A percentile compares a stretch with the other conserved stretches of the same genome.
Evolutionary conservation across 2,329 filamentous ascomycete species (phyloP).

Genomic region (Penicillium janthinellum): DNA sequence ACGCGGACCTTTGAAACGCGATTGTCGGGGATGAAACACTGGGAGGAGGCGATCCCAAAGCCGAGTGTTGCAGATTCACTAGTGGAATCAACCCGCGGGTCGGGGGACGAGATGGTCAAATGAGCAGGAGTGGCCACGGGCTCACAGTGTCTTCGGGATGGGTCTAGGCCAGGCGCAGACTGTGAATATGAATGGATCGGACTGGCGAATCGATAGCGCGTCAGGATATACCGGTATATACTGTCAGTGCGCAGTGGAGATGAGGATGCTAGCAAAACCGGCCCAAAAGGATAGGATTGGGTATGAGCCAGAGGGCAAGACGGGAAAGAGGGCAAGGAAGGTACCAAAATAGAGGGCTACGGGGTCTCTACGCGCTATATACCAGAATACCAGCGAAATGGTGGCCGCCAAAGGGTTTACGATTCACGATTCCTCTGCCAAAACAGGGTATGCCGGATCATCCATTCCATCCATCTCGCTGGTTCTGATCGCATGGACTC

Average conservation of each 20-base stretch:
- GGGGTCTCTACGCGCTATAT: constrained; percentile 27
- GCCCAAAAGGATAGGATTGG: neutral
- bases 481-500: constrained; percentile 17
- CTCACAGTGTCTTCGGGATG: neutral
- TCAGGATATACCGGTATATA: neutral
- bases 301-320: neutral
- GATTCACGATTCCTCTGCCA: neutral
- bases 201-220: neutral
- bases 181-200: neutral
- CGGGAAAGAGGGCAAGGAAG: constrained; percentile 3
- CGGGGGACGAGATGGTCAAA: neutral
- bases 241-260: neutral
- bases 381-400: neutral
- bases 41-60: constrained; percentile 17
- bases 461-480: constrained; percentile 23
- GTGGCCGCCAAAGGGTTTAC: neutral
- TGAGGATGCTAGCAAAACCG: neutral
- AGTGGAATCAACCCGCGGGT: constrained; percentile 3
- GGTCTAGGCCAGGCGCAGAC: neutral
- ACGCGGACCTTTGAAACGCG: constrained; percentile 25
- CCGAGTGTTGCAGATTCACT: constrained; percentile 22
- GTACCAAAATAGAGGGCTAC: neutral
- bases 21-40: constrained; percentile 25
- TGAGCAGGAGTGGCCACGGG: constrained; percentile 14
- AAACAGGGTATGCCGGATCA: constrained; percentile 20